phyloP scores from a whole-genome alignment of 2,329 filamentous ascomycete species.

The Beauveria bassiana region DNA sequence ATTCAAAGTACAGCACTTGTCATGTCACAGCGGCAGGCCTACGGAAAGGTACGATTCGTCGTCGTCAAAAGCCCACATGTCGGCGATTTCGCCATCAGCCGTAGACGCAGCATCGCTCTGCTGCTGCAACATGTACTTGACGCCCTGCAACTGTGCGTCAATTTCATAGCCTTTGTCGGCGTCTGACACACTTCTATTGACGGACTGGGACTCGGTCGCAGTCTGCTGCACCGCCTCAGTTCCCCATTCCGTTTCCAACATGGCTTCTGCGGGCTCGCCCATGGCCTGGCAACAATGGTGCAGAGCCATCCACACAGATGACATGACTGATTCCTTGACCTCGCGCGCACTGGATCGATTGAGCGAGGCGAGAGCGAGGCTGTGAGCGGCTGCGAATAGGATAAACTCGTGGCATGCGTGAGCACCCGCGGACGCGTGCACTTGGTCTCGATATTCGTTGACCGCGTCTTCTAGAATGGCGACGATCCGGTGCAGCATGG shows the following conservation, averaged over 20 bases:
- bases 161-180: neutral
- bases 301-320: constrained; percentile 9
- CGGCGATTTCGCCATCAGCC: neutral
- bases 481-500: neutral
- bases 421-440: neutral
- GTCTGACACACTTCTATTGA: neutral
- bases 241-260: neutral
- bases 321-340: constrained; percentile 5
- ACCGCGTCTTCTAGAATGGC: neutral
- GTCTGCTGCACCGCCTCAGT: neutral
- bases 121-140: neutral
- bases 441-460: neutral
- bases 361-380: neutral
- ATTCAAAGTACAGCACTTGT: neutral
- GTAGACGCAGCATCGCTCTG: neutral
- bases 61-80: neutral
- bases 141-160: neutral
- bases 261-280: neutral
- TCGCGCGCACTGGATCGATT: neutral
- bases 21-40: neutral
- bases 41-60: neutral
- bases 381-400: neutral
- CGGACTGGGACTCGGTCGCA: neutral
- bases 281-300: constrained; percentile 11
- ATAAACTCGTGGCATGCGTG: neutral